A percentile compares a stretch with the other conserved stretches of the same genome.
These are phyloP conservation scores for Puccinia horiana DNA, from an alignment of 1,284 basidiomycete genomes.

Conservation along the genomic window DNA sequence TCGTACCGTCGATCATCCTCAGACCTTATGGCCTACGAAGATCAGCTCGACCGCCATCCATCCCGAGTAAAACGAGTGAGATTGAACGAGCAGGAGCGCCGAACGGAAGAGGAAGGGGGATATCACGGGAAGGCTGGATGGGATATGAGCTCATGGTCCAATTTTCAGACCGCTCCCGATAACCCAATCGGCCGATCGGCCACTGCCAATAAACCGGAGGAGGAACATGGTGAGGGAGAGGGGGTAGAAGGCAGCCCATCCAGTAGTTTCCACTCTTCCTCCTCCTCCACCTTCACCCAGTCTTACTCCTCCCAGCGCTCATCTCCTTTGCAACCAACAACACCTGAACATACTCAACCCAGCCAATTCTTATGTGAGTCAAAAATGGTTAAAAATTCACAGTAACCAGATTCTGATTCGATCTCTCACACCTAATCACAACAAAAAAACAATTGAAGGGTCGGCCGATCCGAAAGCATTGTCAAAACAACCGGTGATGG, in stretches of 20 bases:
- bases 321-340: neutral
- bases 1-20: neutral
- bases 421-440: neutral
- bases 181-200: neutral
- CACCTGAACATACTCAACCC: neutral
- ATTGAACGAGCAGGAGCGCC: neutral
- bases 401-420: neutral
- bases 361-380: neutral
- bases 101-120: neutral
- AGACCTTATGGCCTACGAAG: neutral
- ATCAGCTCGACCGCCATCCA: neutral
- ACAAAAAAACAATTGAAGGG: too few species aligned
- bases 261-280: slow-evolving; percentile 1
- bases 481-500: neutral
- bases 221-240: neutral
- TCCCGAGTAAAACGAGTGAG: neutral
- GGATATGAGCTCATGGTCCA: neutral
- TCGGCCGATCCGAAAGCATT: neutral
- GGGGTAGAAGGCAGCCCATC: neutral
- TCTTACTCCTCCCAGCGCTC: slow-evolving; percentile 10
- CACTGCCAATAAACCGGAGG: neutral
- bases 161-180: neutral
- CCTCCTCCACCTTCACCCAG: neutral
- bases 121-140: neutral
- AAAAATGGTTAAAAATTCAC: neutral